These are phyloP conservation scores for Xerocomus nothofagi DNA, from an alignment of 1,284 basidiomycete species.

Conservation along the genomic window DNA sequence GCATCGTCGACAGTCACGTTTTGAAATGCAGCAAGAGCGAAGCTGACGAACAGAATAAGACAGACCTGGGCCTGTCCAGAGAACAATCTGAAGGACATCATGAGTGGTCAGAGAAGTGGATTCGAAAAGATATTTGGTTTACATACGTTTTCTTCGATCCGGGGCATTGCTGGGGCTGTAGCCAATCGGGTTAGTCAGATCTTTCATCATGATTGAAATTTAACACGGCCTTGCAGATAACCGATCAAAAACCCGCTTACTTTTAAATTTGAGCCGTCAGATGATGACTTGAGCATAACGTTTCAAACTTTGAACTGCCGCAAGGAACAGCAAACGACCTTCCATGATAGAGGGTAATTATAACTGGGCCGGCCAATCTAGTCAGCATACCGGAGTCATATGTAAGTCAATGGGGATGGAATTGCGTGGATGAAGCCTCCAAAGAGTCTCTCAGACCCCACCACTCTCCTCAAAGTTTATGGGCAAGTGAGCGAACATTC, in stretches of 20 bases:
- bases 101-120: neutral
- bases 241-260: too few relatives aligned
- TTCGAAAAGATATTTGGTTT: neutral
- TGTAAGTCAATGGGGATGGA: neutral
- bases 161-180: too few relatives aligned
- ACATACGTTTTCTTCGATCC: too few relatives aligned
- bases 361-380: too few relatives aligned
- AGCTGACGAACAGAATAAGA: neutral
- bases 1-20: conserved; percentile 26
- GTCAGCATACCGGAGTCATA: neutral
- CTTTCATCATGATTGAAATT: too few relatives aligned
- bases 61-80: neutral
- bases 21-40: conserved; percentile 7
- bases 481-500: neutral
- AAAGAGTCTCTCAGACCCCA: conserved; percentile 8
- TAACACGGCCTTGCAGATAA: too few relatives aligned
- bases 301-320: too few relatives aligned
- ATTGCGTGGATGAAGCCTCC: neutral
- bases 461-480: conserved; percentile 4
- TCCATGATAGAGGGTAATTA: too few relatives aligned
- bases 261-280: too few relatives aligned
- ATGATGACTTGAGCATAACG: too few relatives aligned
- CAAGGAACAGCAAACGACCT: too few relatives aligned
- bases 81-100: neutral
- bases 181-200: too few relatives aligned